Base-by-base conservation (phyloP, 2,329 filamentous ascomycete species). In the Aspergillus sp. region DNA sequence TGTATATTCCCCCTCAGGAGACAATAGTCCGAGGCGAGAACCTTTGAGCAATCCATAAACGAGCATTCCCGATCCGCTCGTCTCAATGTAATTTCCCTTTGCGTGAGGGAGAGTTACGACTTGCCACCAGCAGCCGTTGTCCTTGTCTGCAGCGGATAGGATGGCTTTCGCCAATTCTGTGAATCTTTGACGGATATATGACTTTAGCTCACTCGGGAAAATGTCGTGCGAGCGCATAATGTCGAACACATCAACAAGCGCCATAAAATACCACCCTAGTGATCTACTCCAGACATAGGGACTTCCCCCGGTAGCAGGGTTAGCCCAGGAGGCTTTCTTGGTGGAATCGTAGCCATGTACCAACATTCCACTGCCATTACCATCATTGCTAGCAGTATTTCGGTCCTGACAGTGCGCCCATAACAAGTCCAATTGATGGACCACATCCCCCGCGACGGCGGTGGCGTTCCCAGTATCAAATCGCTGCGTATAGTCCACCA, bases 31-130 rank as follows among this genome's bases (percentile, higher is more conserved):
- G 5, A 71, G 41, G 25, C 68, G 58, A 7, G 67, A 63, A 0
- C 74, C 79, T 53, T 71, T 75, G 10, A 81, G 59, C 50, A 80
- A 62, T 0, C 76, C 73, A 47, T 77, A 80, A 0, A 72, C 68
- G 54, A 81, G 82, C 74, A 83, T 79, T 3, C 78, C 79, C 2
- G 76, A 76, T 6, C 74, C 80, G 27, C 78, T 80, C 30, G 76
- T 78, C 65, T 84, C 78, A 43, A 83, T 75, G 60, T 79, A 84
- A 61, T 84, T 83, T 2, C 78, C 78, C 41, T 71, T 53, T 35
- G 61, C 55, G 1, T 70, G 72, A 0, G 73, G 70, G 47, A 76
- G 74, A 54, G 73, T 73, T 73, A 82, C 78, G 39, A 82, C 67
- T 45, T 81, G 64, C 75, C 77, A 82, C 79, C 80, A 83, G 5